Percentiles rank a stretch among this genome's conserved stretches.
phyloP scores from a whole-genome alignment of 257 asterid species.

The Solanum habrochaites region DNA sequence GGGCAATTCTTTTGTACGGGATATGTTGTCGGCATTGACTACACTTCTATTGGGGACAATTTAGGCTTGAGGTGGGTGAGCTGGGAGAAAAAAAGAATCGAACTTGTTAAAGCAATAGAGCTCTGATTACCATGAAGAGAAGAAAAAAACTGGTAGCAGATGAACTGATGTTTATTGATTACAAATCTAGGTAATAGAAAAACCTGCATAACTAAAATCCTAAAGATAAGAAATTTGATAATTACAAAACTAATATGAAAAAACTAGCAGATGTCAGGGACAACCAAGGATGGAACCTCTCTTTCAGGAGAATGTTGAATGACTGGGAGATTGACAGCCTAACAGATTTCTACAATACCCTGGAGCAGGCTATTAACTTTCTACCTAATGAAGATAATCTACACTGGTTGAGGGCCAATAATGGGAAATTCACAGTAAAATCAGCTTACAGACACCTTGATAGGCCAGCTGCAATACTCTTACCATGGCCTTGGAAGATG shows the following conservation, averaged over 20 bases:
- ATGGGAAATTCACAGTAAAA: too few relatives aligned
- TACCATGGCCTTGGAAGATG: too few relatives aligned
- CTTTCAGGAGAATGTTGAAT: too few relatives aligned
- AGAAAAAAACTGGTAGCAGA: background rate
- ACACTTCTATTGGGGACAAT: background rate
- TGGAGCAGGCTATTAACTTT: too few relatives aligned
- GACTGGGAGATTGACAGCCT: too few relatives aligned
- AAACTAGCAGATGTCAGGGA: too few relatives aligned
- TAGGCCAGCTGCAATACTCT: too few relatives aligned
- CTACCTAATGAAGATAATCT: too few relatives aligned
- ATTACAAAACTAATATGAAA: background rate
- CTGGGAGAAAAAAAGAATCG: background rate
- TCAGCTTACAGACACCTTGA: too few relatives aligned
- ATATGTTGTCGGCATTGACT: background rate
- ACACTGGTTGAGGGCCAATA: too few relatives aligned
- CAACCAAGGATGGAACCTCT: too few relatives aligned
- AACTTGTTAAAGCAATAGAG: background rate
- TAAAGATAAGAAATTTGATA: background rate
- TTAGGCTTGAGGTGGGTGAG: background rate
- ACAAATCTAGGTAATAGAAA: background rate
- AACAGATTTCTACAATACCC: too few relatives aligned
- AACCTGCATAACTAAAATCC: background rate
- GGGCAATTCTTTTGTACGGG: background rate
- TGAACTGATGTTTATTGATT: background rate
- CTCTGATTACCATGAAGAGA: background rate